A percentile compares a stretch with the other conserved stretches of the same genome.
Conservation (phyloP, 805 yeast genomes). For the Ogataea salicorniae region DNA sequence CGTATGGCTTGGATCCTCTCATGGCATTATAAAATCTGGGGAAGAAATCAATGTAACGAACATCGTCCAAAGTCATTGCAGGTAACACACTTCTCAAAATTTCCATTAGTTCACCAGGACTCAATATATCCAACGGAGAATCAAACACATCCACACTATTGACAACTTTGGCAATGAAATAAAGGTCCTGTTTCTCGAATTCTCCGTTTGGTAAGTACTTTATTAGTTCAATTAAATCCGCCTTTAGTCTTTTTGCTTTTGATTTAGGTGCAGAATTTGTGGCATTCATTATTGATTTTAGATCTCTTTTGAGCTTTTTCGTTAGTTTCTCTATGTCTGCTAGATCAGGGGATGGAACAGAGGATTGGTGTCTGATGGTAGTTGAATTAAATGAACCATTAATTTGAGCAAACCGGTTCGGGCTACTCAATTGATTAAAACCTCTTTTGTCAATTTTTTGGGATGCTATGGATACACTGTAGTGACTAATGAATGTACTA, state of each 20-base stretch:
- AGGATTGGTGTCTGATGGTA: slow-evolving; percentile 1
- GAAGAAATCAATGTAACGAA: slow-evolving; percentile 26
- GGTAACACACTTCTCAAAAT: slow-evolving; percentile 21
- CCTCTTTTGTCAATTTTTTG: too few species aligned
- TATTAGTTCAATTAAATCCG: slow-evolving; percentile 16
- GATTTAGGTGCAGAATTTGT: slow-evolving; percentile 23
- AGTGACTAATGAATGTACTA: too few species aligned
- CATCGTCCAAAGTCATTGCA: slow-evolving; percentile 27
- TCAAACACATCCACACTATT: slow-evolving; percentile 26
- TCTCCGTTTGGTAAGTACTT: slow-evolving; percentile 16
- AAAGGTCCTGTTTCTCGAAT: slow-evolving; percentile 22
- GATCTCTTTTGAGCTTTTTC: slow-evolving; percentile 13
- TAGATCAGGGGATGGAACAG: slow-evolving; percentile 9
- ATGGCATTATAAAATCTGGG: slow-evolving; percentile 30
- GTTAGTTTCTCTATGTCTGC: slow-evolving; percentile 13
- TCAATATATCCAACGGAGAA: slow-evolving; percentile 21
- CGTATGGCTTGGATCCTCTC: slow-evolving; percentile 23
- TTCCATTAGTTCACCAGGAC: slow-evolving; percentile 18
- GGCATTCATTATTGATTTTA: slow-evolving; percentile 21
- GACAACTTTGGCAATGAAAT: slow-evolving; percentile 25
- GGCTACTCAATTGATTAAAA: too few species aligned
- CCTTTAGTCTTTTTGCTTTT: slow-evolving; percentile 23
- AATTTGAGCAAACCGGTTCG: neutral
- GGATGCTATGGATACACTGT: too few species aligned
- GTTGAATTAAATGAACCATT: neutral